These are phyloP conservation scores for Wickerhamomyces bisporus DNA, from an alignment of 805 yeast species.

Conservation along the genomic window DNA sequence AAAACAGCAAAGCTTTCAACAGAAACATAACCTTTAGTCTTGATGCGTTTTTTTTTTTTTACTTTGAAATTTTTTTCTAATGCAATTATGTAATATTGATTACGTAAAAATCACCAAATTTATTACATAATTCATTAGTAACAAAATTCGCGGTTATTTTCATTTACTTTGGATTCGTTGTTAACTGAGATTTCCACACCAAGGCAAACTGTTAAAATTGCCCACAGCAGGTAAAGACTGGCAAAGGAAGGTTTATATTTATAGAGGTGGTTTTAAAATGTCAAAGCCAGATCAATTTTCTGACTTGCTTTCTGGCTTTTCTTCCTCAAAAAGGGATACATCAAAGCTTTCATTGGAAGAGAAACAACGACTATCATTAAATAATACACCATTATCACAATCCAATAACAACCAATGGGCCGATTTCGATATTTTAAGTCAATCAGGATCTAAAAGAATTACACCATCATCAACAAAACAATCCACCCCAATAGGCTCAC, in stretches of 20 bases:
- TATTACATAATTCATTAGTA: too few species aligned
- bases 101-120: neutral
- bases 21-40: neutral
- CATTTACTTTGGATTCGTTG: too few species aligned
- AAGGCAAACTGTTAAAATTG: too few species aligned
- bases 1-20: neutral
- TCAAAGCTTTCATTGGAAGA: conserved; percentile 30
- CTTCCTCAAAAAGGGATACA: conserved; percentile 19
- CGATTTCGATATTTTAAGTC: conserved; percentile 32
- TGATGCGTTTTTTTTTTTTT: conserved; percentile 4
- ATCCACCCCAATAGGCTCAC: neutral
- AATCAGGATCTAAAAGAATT: neutral
- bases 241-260: too few species aligned
- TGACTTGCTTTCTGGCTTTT: conserved; percentile 17
- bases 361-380: conserved; percentile 24
- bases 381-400: conserved; percentile 5
- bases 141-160: too few species aligned
- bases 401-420: conserved; percentile 24
- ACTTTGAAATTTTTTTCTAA: neutral
- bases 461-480: neutral
- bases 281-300: conserved; percentile 24
- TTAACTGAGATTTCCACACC: too few species aligned
- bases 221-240: too few species aligned
- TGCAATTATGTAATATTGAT: neutral
- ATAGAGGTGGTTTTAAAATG: too few species aligned